These are phyloP conservation scores for Trypanosomatidae sp. DNA, from an alignment of 208 protist species.

Conservation along the genomic window DNA sequence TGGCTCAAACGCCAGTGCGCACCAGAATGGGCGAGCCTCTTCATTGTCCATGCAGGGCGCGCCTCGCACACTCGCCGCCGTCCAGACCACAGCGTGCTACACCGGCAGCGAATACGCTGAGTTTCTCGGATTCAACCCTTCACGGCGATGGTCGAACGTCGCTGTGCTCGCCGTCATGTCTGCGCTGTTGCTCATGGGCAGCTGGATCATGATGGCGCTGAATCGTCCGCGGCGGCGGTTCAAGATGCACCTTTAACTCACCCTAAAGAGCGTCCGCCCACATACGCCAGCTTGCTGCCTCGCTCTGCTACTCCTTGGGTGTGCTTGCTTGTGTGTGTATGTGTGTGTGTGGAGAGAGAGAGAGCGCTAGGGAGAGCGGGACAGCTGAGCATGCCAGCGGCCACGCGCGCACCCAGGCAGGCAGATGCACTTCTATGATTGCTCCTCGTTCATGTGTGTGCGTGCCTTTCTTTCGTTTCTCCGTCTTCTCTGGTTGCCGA, in stretches of 20 bases:
- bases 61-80: background rate
- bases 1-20: background rate
- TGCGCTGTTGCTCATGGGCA: constrained; percentile 33
- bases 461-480: background rate
- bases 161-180: constrained; percentile 38
- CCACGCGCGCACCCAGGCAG: no score
- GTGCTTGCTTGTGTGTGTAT: background rate
- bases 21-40: background rate
- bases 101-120: constrained; percentile 52
- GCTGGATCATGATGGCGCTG: constrained; percentile 44
- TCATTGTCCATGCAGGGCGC: background rate
- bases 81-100: constrained; percentile 33
- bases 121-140: constrained; percentile 49
- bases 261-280: background rate
- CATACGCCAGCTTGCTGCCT: background rate
- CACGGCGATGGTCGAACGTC: constrained; percentile 49
- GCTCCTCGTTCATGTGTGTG: background rate
- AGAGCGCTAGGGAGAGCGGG: no score
- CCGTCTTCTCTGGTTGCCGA: background rate
- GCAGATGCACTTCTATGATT: background rate
- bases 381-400: no score
- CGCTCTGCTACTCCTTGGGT: background rate
- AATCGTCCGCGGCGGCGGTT: constrained; percentile 21
- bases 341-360: background rate
- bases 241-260: constrained; percentile 1